A percentile compares a stretch with the other conserved stretches of the same genome.
Evolutionary conservation across 306 rosid genomes (phyloP).

Genomic region (Trifolium repens): DNA sequence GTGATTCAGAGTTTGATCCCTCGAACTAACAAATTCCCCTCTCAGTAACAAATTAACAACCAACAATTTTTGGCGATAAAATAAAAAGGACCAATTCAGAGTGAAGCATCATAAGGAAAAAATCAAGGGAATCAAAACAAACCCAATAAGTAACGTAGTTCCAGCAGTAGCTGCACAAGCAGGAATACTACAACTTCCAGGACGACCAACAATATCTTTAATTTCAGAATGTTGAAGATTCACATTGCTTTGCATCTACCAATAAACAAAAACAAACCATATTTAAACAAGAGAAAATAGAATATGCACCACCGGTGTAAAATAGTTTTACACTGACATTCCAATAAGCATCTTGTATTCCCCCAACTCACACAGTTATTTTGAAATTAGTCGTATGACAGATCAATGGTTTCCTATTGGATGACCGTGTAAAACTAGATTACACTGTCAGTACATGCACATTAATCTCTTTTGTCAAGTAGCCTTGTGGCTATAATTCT

Average conservation of each 20-base stretch:
- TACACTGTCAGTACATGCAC: no score
- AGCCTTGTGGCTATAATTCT: no score
- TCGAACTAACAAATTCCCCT: not conserved
- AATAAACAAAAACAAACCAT: not conserved
- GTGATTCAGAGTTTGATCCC: no score
- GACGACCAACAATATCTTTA: constrained; percentile 57
- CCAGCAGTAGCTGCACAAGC: constrained; percentile 90
- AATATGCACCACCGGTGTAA: not conserved
- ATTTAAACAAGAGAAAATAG: not conserved
- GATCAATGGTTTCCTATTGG: no score
- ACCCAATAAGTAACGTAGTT: constrained; percentile 87
- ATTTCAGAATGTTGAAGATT: constrained; percentile 65
- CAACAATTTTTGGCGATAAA: not conserved
- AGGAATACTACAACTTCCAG: constrained; percentile 62
- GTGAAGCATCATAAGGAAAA: not conserved
- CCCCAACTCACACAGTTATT: no score
- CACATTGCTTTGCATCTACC: constrained; percentile 63
- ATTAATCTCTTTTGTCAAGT: no score
- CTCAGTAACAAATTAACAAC: not conserved
- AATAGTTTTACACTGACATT: not conserved
- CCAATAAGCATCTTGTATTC: no score
- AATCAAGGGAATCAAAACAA: constrained; percentile 38
- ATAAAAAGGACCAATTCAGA: not conserved
- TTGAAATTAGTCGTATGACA: no score
- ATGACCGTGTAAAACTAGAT: no score